phyloP scores from a whole-genome alignment of 2,329 filamentous ascomycete genomes.

The Aspergillus terreus region DNA sequence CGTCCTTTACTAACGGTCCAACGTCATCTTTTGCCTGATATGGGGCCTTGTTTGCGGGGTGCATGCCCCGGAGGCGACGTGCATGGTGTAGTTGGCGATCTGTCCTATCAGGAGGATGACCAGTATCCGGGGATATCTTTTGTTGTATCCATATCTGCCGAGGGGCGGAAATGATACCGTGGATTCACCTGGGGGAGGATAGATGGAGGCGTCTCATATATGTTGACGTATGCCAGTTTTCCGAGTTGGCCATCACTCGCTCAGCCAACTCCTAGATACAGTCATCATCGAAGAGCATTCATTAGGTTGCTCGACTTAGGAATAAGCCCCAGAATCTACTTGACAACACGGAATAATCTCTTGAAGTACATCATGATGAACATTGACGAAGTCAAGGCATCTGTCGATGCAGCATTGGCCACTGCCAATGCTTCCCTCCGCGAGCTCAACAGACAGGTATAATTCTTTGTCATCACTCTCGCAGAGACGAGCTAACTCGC shows the following conservation, averaged over 20 bases:
- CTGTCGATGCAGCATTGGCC: slow-evolving; percentile 18
- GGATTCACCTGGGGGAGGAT: background rate
- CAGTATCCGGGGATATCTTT: background rate
- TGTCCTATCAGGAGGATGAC: slow-evolving; percentile 3
- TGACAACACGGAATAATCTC: too few relatives aligned
- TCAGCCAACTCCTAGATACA: too few relatives aligned
- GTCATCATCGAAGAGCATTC: too few relatives aligned
- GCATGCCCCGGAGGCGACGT: slow-evolving; percentile 4
- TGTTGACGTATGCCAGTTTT: background rate
- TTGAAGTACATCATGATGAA: slow-evolving; percentile 15
- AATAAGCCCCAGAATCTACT: too few relatives aligned
- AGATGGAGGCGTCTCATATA: background rate
- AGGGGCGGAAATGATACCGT: background rate
- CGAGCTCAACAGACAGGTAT: slow-evolving; percentile 25
- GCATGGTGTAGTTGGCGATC: slow-evolving; percentile 2
- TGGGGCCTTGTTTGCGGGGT: slow-evolving; percentile 1
- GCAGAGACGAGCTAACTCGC: background rate
- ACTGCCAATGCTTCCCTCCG: slow-evolving; percentile 17
- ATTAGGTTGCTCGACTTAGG: too few relatives aligned
- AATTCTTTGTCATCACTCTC: background rate
- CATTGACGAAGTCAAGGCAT: slow-evolving; percentile 20
- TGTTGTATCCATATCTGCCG: too few relatives aligned
- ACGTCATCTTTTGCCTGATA: background rate
- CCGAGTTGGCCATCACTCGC: background rate
- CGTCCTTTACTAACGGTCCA: background rate